A percentile compares a stretch with the other conserved stretches of the same genome.
Conservation (phyloP, 179 eudicot species). For the Vitellaria paradoxa region DNA sequence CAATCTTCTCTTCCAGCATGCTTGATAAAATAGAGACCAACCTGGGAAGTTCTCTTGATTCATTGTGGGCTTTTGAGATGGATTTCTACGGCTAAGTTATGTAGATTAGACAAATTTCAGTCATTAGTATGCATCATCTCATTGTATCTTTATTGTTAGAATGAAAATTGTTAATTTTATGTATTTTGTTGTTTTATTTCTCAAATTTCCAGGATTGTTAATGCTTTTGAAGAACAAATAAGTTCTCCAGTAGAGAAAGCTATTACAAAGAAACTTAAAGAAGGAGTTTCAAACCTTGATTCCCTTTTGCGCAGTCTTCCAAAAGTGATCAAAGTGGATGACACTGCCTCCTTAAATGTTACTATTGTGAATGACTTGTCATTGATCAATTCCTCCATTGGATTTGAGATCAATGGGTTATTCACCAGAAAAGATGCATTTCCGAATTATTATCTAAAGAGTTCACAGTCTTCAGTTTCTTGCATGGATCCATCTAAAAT, state of each 20-base stretch:
- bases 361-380: constrained; percentile 58
- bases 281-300: constrained; percentile 56
- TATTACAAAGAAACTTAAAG: constrained; percentile 57
- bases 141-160: constrained; percentile 3
- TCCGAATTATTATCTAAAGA: constrained; percentile 21
- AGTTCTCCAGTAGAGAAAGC: constrained; percentile 82
- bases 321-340: constrained; percentile 64
- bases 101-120: not conserved
- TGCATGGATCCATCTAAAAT: constrained; percentile 59
- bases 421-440: constrained; percentile 38
- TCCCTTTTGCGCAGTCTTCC: constrained; percentile 67
- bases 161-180: not conserved
- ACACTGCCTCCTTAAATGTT: constrained; percentile 64
- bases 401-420: constrained; percentile 73
- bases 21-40: not conserved
- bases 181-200: constrained; percentile 7
- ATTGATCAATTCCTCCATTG: constrained; percentile 64
- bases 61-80: not conserved
- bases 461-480: constrained; percentile 26
- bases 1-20: not conserved
- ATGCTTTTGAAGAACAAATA: constrained; percentile 79
- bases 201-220: constrained; percentile 54
- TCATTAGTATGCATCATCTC: not conserved
- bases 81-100: not conserved
- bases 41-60: not conserved